Conservation (phyloP, 1,284 basidiomycete species). For the Athelia psychrophila region DNA sequence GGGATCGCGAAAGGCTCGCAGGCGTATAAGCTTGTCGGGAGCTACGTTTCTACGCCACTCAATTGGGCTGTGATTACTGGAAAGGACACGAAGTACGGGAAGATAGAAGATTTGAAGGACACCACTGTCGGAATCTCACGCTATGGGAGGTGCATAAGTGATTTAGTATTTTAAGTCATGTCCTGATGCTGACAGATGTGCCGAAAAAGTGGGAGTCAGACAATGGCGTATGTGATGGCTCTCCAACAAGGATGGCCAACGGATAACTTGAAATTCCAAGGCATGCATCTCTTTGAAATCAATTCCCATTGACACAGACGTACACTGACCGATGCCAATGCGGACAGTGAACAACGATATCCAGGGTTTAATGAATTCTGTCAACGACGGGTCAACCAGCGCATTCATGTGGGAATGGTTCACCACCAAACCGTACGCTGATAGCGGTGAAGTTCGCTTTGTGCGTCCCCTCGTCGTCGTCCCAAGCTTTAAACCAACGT, state of each 20-base stretch:
- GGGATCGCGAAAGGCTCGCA: constrained; percentile 88
- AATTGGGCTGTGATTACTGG: constrained; percentile 96
- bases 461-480: constrained; percentile 39
- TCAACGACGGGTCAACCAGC: constrained; percentile 82
- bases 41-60: constrained; percentile 86
- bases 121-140: constrained; percentile 90
- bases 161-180: background rate
- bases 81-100: constrained; percentile 67
- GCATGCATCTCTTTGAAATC: constrained; percentile 37
- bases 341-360: constrained; percentile 84
- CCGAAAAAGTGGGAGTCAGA: constrained; percentile 71
- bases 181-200: background rate
- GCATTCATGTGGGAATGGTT: constrained; percentile 98
- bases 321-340: no score
- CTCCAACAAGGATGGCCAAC: constrained; percentile 83
- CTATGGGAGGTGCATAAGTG: constrained; percentile 62
- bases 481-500: background rate
- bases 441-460: constrained; percentile 81
- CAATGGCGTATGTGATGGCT: constrained; percentile 95
- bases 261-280: constrained; percentile 71
- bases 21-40: constrained; percentile 90
- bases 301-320: background rate
- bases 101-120: constrained; percentile 77
- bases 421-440: constrained; percentile 92
- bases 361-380: constrained; percentile 84